Evolutionary conservation across 495 filamentous ascomycete genomes (phyloP).

Genomic region (Bryoglossum gracile): DNA sequence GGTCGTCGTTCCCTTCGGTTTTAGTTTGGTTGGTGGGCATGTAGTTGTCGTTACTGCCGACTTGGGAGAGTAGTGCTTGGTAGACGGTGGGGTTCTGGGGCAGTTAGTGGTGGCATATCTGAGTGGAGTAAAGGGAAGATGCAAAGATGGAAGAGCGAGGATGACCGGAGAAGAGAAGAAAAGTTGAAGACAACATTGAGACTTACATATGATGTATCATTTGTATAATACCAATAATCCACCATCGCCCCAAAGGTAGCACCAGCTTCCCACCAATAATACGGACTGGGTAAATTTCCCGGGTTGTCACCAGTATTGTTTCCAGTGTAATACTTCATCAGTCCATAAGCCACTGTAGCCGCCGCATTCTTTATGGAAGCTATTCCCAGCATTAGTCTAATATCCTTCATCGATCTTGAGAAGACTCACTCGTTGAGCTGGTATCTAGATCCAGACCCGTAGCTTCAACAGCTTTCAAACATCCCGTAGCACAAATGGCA

Average conservation of each 20-base stretch:
- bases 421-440: conserved; percentile 10
- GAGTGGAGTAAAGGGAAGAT: too few species aligned
- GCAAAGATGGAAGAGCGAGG: too few species aligned
- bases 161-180: too few species aligned
- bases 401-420: background rate
- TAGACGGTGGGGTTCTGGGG: conserved; percentile 60
- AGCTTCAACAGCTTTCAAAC: conserved; percentile 8
- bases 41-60: conserved; percentile 57
- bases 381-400: background rate
- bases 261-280: conserved; percentile 81
- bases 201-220: conserved; percentile 64
- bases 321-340: conserved; percentile 64
- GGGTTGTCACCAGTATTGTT: conserved; percentile 62
- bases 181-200: too few species aligned
- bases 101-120: too few species aligned
- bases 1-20: conserved; percentile 76
- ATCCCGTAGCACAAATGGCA: conserved; percentile 13
- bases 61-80: conserved; percentile 65
- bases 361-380: conserved; percentile 54
- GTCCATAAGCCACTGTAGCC: conserved; percentile 50
- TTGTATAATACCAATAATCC: conserved; percentile 76
- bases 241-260: conserved; percentile 66
- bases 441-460: conserved; percentile 17
- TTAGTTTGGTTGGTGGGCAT: conserved; percentile 79
- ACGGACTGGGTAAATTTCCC: conserved; percentile 66